Evolutionary conservation across 2,329 filamentous ascomycete genomes (phyloP), one percentile per base, ranked within the genome.

Genomic region (Calcarisporium arbuscula): DNA sequence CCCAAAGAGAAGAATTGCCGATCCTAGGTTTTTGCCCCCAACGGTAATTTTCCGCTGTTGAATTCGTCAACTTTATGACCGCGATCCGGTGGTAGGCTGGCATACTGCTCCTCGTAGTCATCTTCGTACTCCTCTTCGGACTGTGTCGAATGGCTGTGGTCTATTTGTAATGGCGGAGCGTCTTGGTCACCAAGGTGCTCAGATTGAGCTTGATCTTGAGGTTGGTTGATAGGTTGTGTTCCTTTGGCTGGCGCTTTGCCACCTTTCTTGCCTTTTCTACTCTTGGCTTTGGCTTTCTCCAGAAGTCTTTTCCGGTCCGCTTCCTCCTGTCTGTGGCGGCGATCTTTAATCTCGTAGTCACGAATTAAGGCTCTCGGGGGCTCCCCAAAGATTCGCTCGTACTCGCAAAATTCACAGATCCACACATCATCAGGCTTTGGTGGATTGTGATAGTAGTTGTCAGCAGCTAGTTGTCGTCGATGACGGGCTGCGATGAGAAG

Each of bases 321-420:
- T 46, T 90, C 71, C 44, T 89, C 78, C 50, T 86, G 85, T 31
- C 87, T 81, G 54, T 86, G 80, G 40, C 84, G 82, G 22, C 87
- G 80, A 53, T 95, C 92, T 58, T 95, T 95, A 55, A 90, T 85
- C 62, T 98, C 92, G 54, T 96, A 98, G 42, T 88, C 80, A 26
- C 85, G 77, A 43, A 96, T 94, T 35, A 98, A 65, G 32, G 87
- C 87, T 48, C 77, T 74, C 0, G 92, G 92, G 3, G 85, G 85
- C 34, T 73, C 73, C n/a, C 90, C 90, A 56, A 95, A 96, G 32
- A 98, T 95, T 34, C 79, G 78, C 61, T 96, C 90, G 54, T 95
- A 98, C 59, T 98, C 92, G 66, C 92, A 98, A 56, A 96, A 96
- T 52, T 95, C 86, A 62, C 92, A 98, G 30, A 96, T 88, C 85